These are phyloP conservation scores for Colletotrichum sp. DNA, from an alignment of 2,329 filamentous ascomycete genomes.

Conservation along the genomic window DNA sequence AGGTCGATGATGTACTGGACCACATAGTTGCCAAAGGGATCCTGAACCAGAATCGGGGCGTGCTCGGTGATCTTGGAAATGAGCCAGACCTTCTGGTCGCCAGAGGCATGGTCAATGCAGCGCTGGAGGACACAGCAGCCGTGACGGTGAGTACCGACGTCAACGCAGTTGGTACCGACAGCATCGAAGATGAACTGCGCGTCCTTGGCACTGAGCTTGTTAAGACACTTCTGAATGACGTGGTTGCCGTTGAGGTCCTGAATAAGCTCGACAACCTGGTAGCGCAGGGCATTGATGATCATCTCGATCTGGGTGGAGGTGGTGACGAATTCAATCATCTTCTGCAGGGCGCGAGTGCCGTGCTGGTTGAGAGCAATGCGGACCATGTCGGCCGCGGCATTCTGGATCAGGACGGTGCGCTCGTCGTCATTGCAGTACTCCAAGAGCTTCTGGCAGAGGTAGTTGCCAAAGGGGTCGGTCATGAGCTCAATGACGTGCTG, in stretches of 20 bases:
- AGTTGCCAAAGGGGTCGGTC: constrained; percentile 99
- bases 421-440: constrained; percentile 96
- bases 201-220: constrained; percentile 84
- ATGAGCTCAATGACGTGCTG: constrained; percentile 95
- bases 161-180: constrained; percentile 84
- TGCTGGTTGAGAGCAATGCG: constrained; percentile 96
- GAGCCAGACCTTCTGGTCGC: constrained; percentile 85
- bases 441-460: constrained; percentile 96
- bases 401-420: constrained; percentile 89
- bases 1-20: constrained; percentile 98
- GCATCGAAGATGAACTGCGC: constrained; percentile 97
- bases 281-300: constrained; percentile 83
- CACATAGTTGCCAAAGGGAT: constrained; percentile 98
- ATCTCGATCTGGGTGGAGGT: constrained; percentile 84
- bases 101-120: constrained; percentile 96
- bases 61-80: constrained; percentile 87
- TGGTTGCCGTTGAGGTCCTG: constrained; percentile 99
- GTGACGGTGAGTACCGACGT: constrained; percentile 95
- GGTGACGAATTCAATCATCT: constrained; percentile 98
- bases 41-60: constrained; percentile 88
- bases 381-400: constrained; percentile 86
- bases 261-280: constrained; percentile 90
- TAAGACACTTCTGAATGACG: constrained; percentile 98
- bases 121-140: constrained; percentile 98
- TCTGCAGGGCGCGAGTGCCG: constrained; percentile 93